phyloP scores from a whole-genome alignment of 2,329 filamentous ascomycete genomes.

The Thermothelomyces thermophilus region DNA sequence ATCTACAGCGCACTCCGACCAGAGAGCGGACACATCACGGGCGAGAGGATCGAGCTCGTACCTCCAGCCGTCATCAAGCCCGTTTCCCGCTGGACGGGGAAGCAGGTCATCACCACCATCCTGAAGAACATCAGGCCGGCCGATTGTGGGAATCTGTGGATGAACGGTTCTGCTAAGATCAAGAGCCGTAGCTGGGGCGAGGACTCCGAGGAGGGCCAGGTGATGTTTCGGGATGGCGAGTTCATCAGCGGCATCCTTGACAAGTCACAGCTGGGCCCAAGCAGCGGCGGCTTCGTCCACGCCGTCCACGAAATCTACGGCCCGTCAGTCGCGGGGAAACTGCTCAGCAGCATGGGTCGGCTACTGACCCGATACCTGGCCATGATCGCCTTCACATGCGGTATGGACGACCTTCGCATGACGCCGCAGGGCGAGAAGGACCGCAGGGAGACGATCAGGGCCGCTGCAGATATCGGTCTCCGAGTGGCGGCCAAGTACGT shows the following conservation, averaged over 20 bases:
- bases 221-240: conserved; percentile 81
- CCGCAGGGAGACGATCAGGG: conserved; percentile 61
- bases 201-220: conserved; percentile 60
- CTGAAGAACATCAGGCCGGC: conserved; percentile 83
- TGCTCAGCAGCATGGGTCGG: conserved; percentile 83
- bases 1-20: conserved; percentile 85
- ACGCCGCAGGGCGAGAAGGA: conserved; percentile 70
- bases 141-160: conserved; percentile 68
- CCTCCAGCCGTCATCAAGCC: conserved; percentile 79
- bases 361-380: conserved; percentile 84
- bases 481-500: conserved; percentile 84
- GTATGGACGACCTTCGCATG: conserved; percentile 89
- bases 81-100: conserved; percentile 81
- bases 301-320: conserved; percentile 92
- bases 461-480: conserved; percentile 64
- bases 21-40: conserved; percentile 80
- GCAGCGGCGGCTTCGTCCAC: conserved; percentile 80
- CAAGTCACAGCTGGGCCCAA: conserved; percentile 89
- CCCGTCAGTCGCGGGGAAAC: conserved; percentile 73
- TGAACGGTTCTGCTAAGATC: conserved; percentile 73
- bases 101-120: conserved; percentile 89
- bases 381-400: conserved; percentile 93
- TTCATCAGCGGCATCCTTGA: conserved; percentile 88
- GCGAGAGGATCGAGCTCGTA: conserved; percentile 73
- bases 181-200: conserved; percentile 72